Conservation (phyloP, 106 monocot species). For the Acorus calamus region DNA sequence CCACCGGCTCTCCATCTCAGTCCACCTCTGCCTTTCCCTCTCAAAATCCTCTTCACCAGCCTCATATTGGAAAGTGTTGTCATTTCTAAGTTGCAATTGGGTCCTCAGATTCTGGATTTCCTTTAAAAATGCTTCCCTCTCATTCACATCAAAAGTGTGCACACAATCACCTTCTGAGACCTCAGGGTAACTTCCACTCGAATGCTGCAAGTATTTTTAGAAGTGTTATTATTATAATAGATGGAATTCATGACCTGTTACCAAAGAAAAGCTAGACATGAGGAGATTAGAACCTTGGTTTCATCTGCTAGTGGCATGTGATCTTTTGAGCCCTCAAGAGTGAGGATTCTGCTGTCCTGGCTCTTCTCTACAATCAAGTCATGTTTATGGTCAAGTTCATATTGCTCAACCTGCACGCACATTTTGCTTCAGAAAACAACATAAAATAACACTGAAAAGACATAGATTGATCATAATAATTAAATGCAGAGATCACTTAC, state of each 20-base stretch:
- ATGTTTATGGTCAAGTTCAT: slow-evolving; percentile 14
- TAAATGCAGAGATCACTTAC: slow-evolving; percentile 13
- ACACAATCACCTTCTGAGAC: background rate
- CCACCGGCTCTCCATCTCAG: slow-evolving; percentile 86
- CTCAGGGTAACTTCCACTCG: background rate
- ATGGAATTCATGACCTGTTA: slow-evolving; percentile 3
- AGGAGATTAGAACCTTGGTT: background rate
- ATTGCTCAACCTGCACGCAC: slow-evolving; percentile 44
- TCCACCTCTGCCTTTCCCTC: slow-evolving; percentile 69
- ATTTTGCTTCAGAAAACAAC: too few relatives aligned
- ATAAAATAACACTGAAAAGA: background rate
- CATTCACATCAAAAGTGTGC: slow-evolving; percentile 14
- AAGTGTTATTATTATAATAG: too few relatives aligned
- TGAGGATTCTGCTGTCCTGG: background rate
- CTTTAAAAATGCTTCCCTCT: slow-evolving; percentile 31
- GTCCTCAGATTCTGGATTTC: slow-evolving; percentile 40
- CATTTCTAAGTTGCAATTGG: slow-evolving; percentile 43
- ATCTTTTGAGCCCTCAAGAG: background rate
- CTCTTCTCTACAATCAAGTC: slow-evolving; percentile 6
- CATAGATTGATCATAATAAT: too few relatives aligned
- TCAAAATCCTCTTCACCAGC: slow-evolving; percentile 35
- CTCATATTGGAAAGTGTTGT: slow-evolving; percentile 2
- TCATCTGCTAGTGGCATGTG: background rate
- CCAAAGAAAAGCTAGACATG: background rate
- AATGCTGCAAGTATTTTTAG: slow-evolving; percentile 4